Percentiles rank a stretch among this genome's conserved stretches.
These are phyloP conservation scores for Tolypocladium album DNA, from an alignment of 2,329 filamentous ascomycete genomes.

Conservation along the genomic window DNA sequence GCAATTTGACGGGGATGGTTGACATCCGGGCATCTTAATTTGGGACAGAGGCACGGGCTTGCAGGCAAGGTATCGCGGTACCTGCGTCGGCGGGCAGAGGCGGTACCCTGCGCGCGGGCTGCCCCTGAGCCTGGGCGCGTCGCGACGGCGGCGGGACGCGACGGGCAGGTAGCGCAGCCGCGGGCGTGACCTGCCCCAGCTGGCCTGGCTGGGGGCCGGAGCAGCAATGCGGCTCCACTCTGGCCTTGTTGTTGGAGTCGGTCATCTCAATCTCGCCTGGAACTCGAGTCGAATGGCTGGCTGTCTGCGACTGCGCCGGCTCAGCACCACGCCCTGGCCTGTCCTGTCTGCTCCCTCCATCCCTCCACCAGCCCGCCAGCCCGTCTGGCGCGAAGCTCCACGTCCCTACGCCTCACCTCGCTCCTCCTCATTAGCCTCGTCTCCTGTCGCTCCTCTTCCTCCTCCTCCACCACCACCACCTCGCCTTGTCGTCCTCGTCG, in stretches of 20 bases:
- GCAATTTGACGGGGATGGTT: not conserved
- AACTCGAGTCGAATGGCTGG: constrained; percentile 2
- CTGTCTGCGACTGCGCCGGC: not conserved
- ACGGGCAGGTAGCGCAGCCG: not conserved
- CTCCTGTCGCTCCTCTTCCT: not conserved
- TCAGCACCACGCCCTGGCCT: not conserved
- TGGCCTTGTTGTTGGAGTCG: constrained; percentile 2
- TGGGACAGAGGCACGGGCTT: not conserved
- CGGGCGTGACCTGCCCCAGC: constrained; percentile 4
- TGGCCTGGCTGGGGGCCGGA: constrained; percentile 2
- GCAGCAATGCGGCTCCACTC: not conserved
- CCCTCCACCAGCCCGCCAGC: not conserved
- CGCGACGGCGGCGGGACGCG: constrained; percentile 1
- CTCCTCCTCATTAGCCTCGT: not conserved
- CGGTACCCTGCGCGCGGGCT: not conserved
- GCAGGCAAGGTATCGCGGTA: not conserved
- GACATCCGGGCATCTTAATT: not conserved
- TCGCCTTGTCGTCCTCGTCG: not conserved
- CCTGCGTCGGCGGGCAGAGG: not conserved
- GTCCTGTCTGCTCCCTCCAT: not conserved
- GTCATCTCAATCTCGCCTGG: constrained; percentile 16
- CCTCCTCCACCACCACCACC: not conserved
- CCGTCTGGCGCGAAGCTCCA: not conserved
- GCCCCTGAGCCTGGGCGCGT: not conserved
- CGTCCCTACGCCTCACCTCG: not conserved